Conservation (phyloP, 345 rosid genomes). For the Syzygium aromaticum region DNA sequence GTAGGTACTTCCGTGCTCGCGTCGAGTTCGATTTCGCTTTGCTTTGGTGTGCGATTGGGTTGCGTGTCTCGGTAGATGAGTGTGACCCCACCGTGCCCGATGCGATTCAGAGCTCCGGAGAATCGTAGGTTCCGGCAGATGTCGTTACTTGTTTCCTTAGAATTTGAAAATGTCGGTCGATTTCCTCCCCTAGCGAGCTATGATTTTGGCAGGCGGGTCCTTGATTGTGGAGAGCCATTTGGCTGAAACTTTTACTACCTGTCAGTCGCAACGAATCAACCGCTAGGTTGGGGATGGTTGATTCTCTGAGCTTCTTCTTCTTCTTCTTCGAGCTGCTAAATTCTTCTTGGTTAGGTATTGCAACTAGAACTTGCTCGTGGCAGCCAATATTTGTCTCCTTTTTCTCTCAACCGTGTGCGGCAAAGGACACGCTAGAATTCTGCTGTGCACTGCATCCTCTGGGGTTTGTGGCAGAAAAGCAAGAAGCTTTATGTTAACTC, state of each 20-base stretch:
- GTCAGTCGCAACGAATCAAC: background rate
- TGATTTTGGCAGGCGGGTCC: background rate
- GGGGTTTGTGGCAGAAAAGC: background rate
- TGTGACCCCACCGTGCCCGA: background rate
- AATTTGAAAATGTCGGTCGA: background rate
- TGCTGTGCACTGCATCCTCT: too few relatives aligned
- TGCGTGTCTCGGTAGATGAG: background rate
- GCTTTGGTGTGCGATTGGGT: background rate
- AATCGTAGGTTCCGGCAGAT: background rate
- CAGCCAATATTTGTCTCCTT: too few relatives aligned
- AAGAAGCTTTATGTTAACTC: background rate
- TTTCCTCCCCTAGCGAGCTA: background rate
- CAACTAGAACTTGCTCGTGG: too few relatives aligned
- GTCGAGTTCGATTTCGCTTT: background rate
- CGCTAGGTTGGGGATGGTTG: background rate
- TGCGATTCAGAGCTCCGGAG: background rate
- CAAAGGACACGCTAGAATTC: too few relatives aligned
- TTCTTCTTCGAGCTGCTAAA: background rate
- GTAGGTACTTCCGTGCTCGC: conserved; percentile 46
- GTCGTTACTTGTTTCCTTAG: background rate
- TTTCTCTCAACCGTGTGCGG: too few relatives aligned
- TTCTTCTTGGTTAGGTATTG: too few relatives aligned
- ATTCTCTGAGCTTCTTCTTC: background rate
- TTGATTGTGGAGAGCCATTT: background rate
- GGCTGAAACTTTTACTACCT: background rate